Conservation (phyloP, 495 filamentous ascomycete species). For the Astrothelium subdiscretum region DNA sequence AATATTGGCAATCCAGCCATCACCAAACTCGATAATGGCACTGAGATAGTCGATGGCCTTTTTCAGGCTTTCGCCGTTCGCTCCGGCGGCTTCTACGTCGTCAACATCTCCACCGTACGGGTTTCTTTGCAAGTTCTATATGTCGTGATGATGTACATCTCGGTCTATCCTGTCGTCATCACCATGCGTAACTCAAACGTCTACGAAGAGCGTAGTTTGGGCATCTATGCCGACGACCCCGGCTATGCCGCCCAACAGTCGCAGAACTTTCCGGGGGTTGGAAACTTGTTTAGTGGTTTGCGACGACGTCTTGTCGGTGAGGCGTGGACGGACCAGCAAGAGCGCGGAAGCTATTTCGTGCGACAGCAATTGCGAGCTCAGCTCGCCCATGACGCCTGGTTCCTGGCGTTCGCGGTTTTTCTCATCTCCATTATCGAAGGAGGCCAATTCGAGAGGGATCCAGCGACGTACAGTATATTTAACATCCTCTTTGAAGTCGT, state of each 20-base stretch:
- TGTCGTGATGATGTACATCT: constrained; percentile 87
- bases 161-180: constrained; percentile 52
- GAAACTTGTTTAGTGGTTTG: constrained; percentile 16
- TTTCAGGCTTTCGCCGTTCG: constrained; percentile 80
- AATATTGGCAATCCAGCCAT: constrained; percentile 61
- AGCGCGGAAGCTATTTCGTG: constrained; percentile 42
- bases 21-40: constrained; percentile 27
- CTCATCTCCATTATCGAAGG: constrained; percentile 67
- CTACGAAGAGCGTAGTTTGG: constrained; percentile 49
- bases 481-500: constrained; percentile 82
- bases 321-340: constrained; percentile 13
- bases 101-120: constrained; percentile 56
- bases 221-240: constrained; percentile 49
- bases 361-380: constrained; percentile 67
- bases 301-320: constrained; percentile 20
- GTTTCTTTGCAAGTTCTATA: constrained; percentile 70
- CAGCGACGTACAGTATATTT: constrained; percentile 63
- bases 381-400: constrained; percentile 80
- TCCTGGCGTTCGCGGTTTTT: constrained; percentile 60
- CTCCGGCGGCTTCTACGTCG: constrained; percentile 73
- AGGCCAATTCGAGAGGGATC: constrained; percentile 50
- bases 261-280: constrained; percentile 3
- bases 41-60: constrained; percentile 59
- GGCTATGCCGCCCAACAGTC: constrained; percentile 5
- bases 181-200: constrained; percentile 36